Percentiles rank a stretch among this genome's conserved stretches.
These are phyloP conservation scores for Alternaria hordeiaustralica DNA, from an alignment of 2,329 filamentous ascomycete genomes.

Conservation along the genomic window DNA sequence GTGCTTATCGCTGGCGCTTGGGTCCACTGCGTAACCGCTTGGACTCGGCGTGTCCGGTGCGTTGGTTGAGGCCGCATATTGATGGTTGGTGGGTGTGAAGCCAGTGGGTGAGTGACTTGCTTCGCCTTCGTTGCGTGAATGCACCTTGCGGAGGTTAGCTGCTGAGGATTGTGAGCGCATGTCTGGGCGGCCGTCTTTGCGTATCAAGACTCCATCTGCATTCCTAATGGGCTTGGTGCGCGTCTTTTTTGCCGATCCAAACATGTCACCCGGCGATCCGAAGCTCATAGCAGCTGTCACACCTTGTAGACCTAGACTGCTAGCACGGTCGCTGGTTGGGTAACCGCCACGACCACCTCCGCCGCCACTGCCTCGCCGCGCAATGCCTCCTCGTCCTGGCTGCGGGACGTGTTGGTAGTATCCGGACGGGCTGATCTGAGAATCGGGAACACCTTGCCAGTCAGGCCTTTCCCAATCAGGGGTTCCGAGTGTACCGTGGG, in stretches of 20 bases:
- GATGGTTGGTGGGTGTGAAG: conserved; percentile 34
- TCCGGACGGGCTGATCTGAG: conserved; percentile 47
- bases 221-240: conserved; percentile 59
- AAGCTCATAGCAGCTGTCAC: conserved; percentile 29
- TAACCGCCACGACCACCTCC: conserved; percentile 28
- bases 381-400: conserved; percentile 33
- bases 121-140: conserved; percentile 55
- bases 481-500: conserved; percentile 34
- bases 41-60: conserved; percentile 41
- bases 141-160: conserved; percentile 59
- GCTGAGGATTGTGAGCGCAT: conserved; percentile 60
- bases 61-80: conserved; percentile 14
- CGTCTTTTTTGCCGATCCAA: conserved; percentile 55
- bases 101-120: conserved; percentile 28
- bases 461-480: conserved; percentile 53
- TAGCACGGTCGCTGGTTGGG: conserved; percentile 32
- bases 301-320: conserved; percentile 39
- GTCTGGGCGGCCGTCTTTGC: conserved; percentile 59
- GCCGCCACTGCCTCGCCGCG: conserved; percentile 46
- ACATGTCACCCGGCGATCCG: conserved; percentile 39
- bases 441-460: conserved; percentile 43
- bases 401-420: conserved; percentile 42
- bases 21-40: conserved; percentile 12
- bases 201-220: conserved; percentile 58
- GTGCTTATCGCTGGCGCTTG: conserved; percentile 34